Conservation (phyloP, 2,329 filamentous ascomycete species). For the Trichoderma atroviride region DNA sequence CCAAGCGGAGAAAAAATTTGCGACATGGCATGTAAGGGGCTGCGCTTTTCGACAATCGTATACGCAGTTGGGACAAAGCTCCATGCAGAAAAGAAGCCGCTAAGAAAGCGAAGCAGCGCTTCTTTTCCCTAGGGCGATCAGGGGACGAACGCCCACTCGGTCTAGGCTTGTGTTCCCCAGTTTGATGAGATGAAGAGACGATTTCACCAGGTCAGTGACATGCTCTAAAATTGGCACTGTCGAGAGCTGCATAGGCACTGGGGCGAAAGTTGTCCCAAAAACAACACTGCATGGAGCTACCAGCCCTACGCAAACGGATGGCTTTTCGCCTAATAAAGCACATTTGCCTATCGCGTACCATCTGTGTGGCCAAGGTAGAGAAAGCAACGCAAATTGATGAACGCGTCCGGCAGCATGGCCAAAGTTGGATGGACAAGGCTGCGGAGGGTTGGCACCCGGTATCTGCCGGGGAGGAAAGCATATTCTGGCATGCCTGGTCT, state of each 20-base stretch:
- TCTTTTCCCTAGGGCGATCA: not conserved
- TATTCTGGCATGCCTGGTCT: not conserved
- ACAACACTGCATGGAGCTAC: not conserved
- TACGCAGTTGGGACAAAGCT: not conserved
- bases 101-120: not conserved
- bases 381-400: not conserved
- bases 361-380: not conserved
- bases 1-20: slow-evolving; percentile 20
- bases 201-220: not conserved
- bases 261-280: too few species aligned
- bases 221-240: not conserved
- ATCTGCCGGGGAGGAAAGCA: slow-evolving; percentile 5
- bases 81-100: not conserved
- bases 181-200: not conserved
- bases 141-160: not conserved
- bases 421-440: not conserved
- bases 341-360: not conserved
- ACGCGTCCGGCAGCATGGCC: not conserved
- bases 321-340: not conserved
- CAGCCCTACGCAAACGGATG: not conserved
- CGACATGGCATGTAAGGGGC: slow-evolving; percentile 20
- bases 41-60: not conserved
- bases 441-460: not conserved
- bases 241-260: not conserved
- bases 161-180: not conserved